These are phyloP conservation scores for Chenopodium album DNA, from an alignment of 148 eudicot species.

Conservation along the genomic window DNA sequence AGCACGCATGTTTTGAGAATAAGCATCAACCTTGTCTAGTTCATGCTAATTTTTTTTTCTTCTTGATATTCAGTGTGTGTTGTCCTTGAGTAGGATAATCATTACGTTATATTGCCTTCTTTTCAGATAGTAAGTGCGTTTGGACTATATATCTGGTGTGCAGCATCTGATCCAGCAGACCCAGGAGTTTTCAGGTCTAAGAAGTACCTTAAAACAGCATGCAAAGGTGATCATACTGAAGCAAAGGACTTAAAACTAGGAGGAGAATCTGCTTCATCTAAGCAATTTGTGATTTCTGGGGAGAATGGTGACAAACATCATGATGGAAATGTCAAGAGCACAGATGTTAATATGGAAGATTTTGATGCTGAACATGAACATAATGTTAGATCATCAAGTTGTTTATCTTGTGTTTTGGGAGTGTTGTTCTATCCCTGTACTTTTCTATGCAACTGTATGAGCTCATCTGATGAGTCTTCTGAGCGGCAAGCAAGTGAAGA, in stretches of 20 bases:
- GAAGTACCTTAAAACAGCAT: conserved; percentile 60
- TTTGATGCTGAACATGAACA: conserved; percentile 40
- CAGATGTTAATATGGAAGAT: conserved; percentile 40
- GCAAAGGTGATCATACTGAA: conserved; percentile 35
- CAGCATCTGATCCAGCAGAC: conserved; percentile 97
- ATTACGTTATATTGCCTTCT: conserved; percentile 4
- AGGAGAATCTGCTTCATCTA: conserved; percentile 59
- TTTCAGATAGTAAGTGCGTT: conserved; percentile 66
- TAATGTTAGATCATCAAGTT: conserved; percentile 30
- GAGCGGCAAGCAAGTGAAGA: conserved; percentile 80
- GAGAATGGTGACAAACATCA: conserved; percentile 42
- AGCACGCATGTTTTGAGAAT: not conserved
- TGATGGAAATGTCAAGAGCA: conserved; percentile 37
- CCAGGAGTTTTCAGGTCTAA: conserved; percentile 89
- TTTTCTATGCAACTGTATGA: conserved; percentile 55
- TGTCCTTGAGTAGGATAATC: conserved; percentile 8
- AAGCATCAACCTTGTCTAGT: not conserved
- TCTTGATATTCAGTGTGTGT: not conserved
- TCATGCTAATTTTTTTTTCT: not conserved
- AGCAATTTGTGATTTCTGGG: conserved; percentile 43
- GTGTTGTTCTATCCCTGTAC: conserved; percentile 65
- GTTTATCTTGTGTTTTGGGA: conserved; percentile 41
- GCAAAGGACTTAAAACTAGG: conserved; percentile 49
- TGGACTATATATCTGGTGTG: conserved; percentile 93
- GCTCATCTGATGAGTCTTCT: conserved; percentile 58